Base-by-base conservation (phyloP, 75 land plant species). In the Cunninghamia lanceolata region DNA sequence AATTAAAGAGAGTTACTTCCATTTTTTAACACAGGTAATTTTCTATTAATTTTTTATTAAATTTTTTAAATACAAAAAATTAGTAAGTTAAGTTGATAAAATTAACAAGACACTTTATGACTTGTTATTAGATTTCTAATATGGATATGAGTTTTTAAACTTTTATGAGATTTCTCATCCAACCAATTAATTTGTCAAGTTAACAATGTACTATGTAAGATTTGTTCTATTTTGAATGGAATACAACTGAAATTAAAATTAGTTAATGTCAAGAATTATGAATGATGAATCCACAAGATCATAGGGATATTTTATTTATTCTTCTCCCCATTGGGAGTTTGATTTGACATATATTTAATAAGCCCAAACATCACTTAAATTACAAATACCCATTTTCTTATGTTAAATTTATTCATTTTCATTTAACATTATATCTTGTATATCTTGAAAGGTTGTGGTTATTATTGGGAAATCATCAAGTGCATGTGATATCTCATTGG, bases 381-480 rank as follows among this genome's bases (percentile, higher is more conserved):
- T 71, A 11, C 13, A 13, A 71, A 34, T 32, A 30, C 1, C 14
- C 14, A 34, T 32, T 34, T 13, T 0, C 15, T 34, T 71, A 2
- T 71, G 13, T 71, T 71, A 30, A 2, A 71, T 9, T 71, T 71
- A 32, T 71, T 71, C 11, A 11, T 2, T 32, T 71, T 10, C 11
- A 71, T 71, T 71, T 30, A 71, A 32, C 9, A 71, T 2, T 63
- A 21, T 71, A 3, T 10, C 35, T 32, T 71, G 35, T 13, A 32
- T 71, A 34, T 71, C 36, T 34, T 47, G 80, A 42, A 88, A 96
- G 98, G 92, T 94, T 40, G 98, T 96, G 76, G 93, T 95, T 43
- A 89, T 95, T 17, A 95, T 96, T 84, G 98, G 98, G 40, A 96
- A 89, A 83, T 89, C 93, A 63, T 36, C 88, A 15, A 96, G 96